Base-by-base conservation (phyloP, 257 asterid genomes). In the Handroanthus guayacan region DNA sequence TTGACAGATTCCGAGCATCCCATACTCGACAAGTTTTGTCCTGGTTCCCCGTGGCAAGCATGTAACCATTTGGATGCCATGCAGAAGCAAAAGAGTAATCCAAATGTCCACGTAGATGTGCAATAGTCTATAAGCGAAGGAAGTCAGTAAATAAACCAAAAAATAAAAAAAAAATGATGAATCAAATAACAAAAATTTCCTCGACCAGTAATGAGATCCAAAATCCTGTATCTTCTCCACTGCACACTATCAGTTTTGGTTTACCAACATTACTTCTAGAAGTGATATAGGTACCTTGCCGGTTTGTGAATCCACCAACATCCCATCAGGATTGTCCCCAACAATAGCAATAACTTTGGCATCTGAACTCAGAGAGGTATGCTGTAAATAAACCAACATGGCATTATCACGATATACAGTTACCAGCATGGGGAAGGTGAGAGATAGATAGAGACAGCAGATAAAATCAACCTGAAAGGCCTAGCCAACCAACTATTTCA, bases 81-180 rank as follows among this genome's bases (percentile, higher is more conserved):
- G 94, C 94, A 31, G 94, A 87, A 17, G 95, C 95, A 20, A 87
- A 89, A 7, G 95, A 89, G 83, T 80, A 89, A 71, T 87, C 95
- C 80, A 79, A 74, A 77, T 89, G 95, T 60, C 95, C 95, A 5
- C 75, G 81, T 62, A 89, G 80, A 78, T 81, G 67, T n/a, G 79
- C 86, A 47, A 89, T 57, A 5, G 76, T 81, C 95, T 89, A 61
- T 67, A 60, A 71, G 67, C 51, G 54, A 50, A 67, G 18, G 60
- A 16, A 44, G 75, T 76, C 41, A 61, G 14, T 45, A 31, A 9
- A 66, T 51, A 62, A 68, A 10, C 2, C 31, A 0, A 25, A 25
- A 1, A 20, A 41, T 6, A 45, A 63, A 6, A 25, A 34, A 8
- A 31, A 58, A 18, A 50, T 9, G 48, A 79, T 60, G 25, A 39